Evolutionary conservation across 768 basidiomycete species (phyloP), one percentile per base, ranked within the genome.

Genomic region (Lyophyllum shimeji): DNA sequence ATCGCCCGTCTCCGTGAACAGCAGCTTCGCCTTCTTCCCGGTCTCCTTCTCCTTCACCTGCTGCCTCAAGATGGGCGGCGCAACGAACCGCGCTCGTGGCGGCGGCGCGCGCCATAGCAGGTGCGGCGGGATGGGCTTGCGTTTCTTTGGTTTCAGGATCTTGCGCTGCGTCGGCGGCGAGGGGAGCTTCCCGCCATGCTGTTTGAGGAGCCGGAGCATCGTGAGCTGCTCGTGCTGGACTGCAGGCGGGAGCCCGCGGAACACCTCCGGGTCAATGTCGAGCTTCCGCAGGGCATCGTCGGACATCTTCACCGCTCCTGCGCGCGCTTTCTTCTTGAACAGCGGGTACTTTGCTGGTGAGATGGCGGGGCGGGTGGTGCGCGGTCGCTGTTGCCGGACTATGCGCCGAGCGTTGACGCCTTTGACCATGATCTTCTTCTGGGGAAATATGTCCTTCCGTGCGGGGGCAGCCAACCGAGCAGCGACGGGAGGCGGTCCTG

Each of bases 171-270:
- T 67, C 0, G 69, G 72, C 23, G 65, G 73, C 44, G 67, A 74
- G 18, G 80, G 77, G 0, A 79, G 46, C 9, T 57, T 66, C 6
- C 79, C 81, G 34, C 79, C 81, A 31, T 62, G 71, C 55, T 71
- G 66, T 60, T 79, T 79, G 33, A 80, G 63, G 20, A 85, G 71
- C 18, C 88, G 77, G 20, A 81, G 82, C 46, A 76, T 71, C n/a
- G 81, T 74, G 25, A 95, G 71, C 58, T 90, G 86, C 63, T 96
- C 93, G 48, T 83, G 80, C 65, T 93, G 89, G 42, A 93, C 66
- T 21, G 82, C 78, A 1, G 70, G 69, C 0, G 92, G 93, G 2
- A 98, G 68, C 29, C 70, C 73, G 0, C 69, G 72, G 62, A 90
- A 95, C 6, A 91, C 84, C 7, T 78, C 82, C 0, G 84, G 84